A percentile compares a stretch with the other conserved stretches of the same genome.
These are phyloP conservation scores for Solanum sejunctum DNA, from an alignment of 257 asterid genomes.

Conservation along the genomic window DNA sequence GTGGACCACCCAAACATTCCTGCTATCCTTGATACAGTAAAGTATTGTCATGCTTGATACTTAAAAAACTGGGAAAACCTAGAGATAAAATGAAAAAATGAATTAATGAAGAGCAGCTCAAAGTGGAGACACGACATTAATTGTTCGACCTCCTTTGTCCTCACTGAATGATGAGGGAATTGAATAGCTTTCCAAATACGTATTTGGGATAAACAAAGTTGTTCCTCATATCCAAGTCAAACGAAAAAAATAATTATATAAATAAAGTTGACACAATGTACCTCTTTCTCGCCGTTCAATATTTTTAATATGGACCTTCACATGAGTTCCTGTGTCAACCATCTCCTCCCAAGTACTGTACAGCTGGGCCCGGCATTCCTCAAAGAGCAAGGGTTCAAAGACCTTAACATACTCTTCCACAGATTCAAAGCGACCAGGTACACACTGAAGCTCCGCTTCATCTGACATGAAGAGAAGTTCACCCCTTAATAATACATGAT, in stretches of 20 bases:
- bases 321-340: slow-evolving; percentile 54
- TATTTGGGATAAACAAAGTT: not conserved
- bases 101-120: not conserved
- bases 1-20: not conserved
- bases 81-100: not conserved
- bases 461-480: slow-evolving; percentile 36
- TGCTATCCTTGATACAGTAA: not conserved
- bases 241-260: not conserved
- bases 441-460: slow-evolving; percentile 87
- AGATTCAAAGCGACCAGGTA: slow-evolving; percentile 87
- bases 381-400: slow-evolving; percentile 96
- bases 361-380: slow-evolving; percentile 94
- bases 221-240: not conserved
- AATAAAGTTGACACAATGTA: slow-evolving; percentile 12
- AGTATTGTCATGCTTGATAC: not conserved
- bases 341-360: slow-evolving; percentile 92
- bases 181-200: not conserved
- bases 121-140: not conserved
- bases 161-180: not conserved
- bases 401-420: slow-evolving; percentile 89
- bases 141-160: not conserved
- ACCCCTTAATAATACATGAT: not conserved
- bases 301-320: slow-evolving; percentile 64
- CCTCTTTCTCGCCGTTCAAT: slow-evolving; percentile 96
- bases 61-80: not conserved